Base-by-base conservation (phyloP, 73 alveolate species). In the Paramecium caudatum region DNA sequence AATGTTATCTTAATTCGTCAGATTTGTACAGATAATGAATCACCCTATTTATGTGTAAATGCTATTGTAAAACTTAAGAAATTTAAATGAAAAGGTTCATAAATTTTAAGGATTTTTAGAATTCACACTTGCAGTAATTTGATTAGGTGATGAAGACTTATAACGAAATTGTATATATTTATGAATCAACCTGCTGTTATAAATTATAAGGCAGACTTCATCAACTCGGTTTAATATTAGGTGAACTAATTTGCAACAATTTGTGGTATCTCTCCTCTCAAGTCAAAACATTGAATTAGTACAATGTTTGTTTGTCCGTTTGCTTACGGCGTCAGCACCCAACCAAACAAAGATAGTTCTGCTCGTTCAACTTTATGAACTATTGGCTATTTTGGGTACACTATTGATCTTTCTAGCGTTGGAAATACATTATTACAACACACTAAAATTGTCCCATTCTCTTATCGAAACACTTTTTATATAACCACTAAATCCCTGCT, bases 361-460 rank as follows among this genome's bases (percentile, higher is more conserved):
- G 88, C 88, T 47, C 88, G 36, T 74, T 74, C 88, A 0, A 74
- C 88, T 17, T 74, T 74, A 74, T 74, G 46, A 74, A 74, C 32
- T 6, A 41, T 32, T 15, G 88, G 88, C 4, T 43, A 41, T 16
- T 74, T 74, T 25, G 36, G 17, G 19, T 74, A 68, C 5, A 74
- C 8, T 7, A 74, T 27, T 15, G 88, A 74, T 74, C 47, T 74
- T 37, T 30, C 88, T 74, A 63, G 37, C 25, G 30, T 9, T 30
- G 3, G 17, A 74, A 41, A 74, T 23, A 7, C 16, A 74, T 23
- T 27, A 39, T 74, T 74, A 74, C 88, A 37, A 43, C 62, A 41
- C 7, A 74, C 47, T 8, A 74, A 10, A 15, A 74, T 74, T 27
- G 55, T 41, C 10, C 88, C 88, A 74, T 74, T 37, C 43, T 74